Base-by-base conservation (phyloP, 345 rosid species). In the Carallia brachiata region DNA sequence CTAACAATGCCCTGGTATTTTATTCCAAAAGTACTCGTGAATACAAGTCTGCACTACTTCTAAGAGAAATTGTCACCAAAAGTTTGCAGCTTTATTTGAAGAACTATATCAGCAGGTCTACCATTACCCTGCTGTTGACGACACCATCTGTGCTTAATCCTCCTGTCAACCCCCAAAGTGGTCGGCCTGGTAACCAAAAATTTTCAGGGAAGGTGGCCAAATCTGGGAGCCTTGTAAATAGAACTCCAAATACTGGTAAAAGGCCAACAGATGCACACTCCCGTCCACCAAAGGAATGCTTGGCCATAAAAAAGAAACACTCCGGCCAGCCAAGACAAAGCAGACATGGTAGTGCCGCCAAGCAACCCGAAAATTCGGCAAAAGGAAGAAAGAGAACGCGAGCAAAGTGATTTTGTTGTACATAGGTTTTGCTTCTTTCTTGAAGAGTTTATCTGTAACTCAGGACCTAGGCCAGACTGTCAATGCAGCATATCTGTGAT, bases 21-120 rank as follows among this genome's bases (percentile, higher is more conserved):
- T 91, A 91, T 61, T 85, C 95, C 39, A 84, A 79, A 75, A 91
- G 80, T 78, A 94, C 97, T 3, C 88, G 90, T 3, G 98, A 94
- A 62, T 77, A 89, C 75, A 91, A 94, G 83, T 88, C 93, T 0
- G 98, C 90, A 0, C 50, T 80, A 5, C 75, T 68, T 3, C 88
- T 94, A 17, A 80, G 98, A 76, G 84, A 80, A 56, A 73, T 85
- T 28, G 87, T 86, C 48, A 83, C 76, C 32, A 77, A 78, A 69
- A 80, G 88, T 64, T 64, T 91, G 61, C 72, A 48, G 70, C 84
- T 80, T 30, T 85, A 84, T 72, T 68, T 77, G 15, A 79, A 72
- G 72, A 76, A 82, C 39, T 63, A 56, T 34, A 69, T 48, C 73
- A 74, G 62, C 70, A 77, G 71, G 70, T 50, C 78, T 56, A 74